phyloP scores from a whole-genome alignment of 2,329 filamentous ascomycete genomes.

The Tolypocladium sp. region DNA sequence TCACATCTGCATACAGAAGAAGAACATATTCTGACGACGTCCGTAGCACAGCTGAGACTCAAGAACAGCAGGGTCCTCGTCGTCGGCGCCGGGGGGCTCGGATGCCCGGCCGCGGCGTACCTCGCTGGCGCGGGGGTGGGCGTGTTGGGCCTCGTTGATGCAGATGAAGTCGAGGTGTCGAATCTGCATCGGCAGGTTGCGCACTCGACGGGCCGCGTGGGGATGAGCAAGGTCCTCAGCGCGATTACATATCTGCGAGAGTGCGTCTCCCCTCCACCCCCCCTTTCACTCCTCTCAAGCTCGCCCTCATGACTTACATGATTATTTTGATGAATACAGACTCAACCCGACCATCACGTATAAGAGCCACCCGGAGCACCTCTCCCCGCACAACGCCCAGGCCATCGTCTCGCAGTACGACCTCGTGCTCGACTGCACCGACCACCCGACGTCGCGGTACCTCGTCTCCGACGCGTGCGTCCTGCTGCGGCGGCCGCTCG shows the following conservation, averaged over 20 bases:
- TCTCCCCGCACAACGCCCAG: conserved; percentile 60
- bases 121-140: conserved; percentile 84
- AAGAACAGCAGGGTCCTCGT: conserved; percentile 65
- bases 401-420: conserved; percentile 64
- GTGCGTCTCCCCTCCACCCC: conserved; percentile 24
- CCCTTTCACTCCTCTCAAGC: not conserved
- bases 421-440: conserved; percentile 86
- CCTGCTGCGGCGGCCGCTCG: conserved; percentile 65
- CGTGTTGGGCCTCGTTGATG: conserved; percentile 75
- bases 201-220: conserved; percentile 62
- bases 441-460: conserved; percentile 85
- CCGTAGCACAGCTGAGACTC: conserved; percentile 64
- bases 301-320: not conserved
- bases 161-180: conserved; percentile 77
- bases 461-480: conserved; percentile 87
- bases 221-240: conserved; percentile 73
- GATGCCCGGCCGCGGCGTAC: conserved; percentile 89
- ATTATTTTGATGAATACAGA: conserved; percentile 24
- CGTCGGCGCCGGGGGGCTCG: conserved; percentile 80
- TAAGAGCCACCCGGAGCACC: conserved; percentile 50
- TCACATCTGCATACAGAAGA: not conserved
- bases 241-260: conserved; percentile 50
- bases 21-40: not conserved
- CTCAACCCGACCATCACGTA: conserved; percentile 67
- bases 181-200: conserved; percentile 91